A percentile compares a stretch with the other conserved stretches of the same genome.
phyloP scores from a whole-genome alignment of 495 filamentous ascomycete genomes.

The Amniculicola lignicola region DNA sequence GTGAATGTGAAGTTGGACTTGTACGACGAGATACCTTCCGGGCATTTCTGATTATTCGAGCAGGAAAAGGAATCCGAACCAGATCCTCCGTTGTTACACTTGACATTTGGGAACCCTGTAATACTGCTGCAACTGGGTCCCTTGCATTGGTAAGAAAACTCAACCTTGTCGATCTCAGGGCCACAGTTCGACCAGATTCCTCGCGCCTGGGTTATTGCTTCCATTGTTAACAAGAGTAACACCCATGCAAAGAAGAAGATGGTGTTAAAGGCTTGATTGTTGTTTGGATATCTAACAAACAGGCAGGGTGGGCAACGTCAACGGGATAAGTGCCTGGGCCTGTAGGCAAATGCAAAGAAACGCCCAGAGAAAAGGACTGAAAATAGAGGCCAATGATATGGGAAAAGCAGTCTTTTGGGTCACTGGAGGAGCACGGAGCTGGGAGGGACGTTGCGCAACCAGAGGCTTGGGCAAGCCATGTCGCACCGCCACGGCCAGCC shows the following conservation, averaged over 20 bases:
- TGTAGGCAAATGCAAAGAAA: constrained; percentile 3
- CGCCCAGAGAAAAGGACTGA: background rate
- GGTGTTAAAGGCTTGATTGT: background rate
- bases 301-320: too few species aligned
- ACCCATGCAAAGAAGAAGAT: background rate
- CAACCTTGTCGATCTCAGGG: constrained; percentile 7
- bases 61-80: constrained; percentile 3
- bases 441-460: background rate
- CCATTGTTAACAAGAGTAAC: constrained; percentile 7
- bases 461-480: constrained; percentile 4
- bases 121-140: constrained; percentile 22
- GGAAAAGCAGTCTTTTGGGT: constrained; percentile 1
- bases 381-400: constrained; percentile 15
- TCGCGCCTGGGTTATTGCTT: constrained; percentile 5
- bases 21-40: constrained; percentile 13
- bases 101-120: constrained; percentile 10
- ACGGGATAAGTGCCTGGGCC: background rate
- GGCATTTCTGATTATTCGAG: constrained; percentile 19
- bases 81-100: constrained; percentile 5
- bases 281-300: too few species aligned
- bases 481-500: background rate
- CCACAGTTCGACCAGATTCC: constrained; percentile 24
- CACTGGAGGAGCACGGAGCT: background rate
- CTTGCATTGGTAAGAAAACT: constrained; percentile 18
- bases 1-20: constrained; percentile 25